These are phyloP conservation scores for Cucurbita ficifolia DNA, from an alignment of 306 rosid species.

Conservation along the genomic window DNA sequence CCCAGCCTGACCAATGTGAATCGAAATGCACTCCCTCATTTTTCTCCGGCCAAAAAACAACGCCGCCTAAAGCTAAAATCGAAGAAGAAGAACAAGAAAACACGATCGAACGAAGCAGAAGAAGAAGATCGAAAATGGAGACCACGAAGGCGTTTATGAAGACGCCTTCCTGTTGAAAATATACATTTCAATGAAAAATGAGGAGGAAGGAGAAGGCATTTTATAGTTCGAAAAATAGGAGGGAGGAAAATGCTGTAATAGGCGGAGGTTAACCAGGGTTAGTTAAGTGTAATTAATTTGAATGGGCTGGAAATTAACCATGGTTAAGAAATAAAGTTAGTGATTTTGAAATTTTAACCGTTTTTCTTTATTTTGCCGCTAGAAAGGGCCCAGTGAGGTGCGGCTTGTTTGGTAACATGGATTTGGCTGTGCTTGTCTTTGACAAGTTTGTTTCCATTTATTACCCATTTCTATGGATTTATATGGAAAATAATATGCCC, in stretches of 20 bases:
- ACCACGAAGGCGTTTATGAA: conserved; percentile 2
- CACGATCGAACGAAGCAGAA: neutral
- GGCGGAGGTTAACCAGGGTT: neutral
- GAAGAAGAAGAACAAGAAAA: neutral
- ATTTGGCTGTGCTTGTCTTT: no score
- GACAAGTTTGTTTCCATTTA: no score
- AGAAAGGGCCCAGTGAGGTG: no score
- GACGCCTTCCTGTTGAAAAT: neutral
- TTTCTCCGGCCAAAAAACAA: conserved; percentile 2
- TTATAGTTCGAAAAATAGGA: neutral
- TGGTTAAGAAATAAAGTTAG: neutral
- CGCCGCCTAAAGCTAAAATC: neutral
- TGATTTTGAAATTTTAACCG: neutral
- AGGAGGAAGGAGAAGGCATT: neutral
- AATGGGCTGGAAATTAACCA: neutral
- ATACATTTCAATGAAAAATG: neutral
- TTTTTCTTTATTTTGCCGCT: no score
- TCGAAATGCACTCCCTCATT: conserved; percentile 90
- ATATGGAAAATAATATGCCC: no score
- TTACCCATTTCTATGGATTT: no score
- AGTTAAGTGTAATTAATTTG: neutral
- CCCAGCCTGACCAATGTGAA: conserved; percentile 97
- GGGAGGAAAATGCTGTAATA: neutral
- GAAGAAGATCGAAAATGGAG: neutral
- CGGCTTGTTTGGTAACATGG: no score